Base-by-base conservation (phyloP, 2,329 filamentous ascomycete species). In the Apiospora arundinis region DNA sequence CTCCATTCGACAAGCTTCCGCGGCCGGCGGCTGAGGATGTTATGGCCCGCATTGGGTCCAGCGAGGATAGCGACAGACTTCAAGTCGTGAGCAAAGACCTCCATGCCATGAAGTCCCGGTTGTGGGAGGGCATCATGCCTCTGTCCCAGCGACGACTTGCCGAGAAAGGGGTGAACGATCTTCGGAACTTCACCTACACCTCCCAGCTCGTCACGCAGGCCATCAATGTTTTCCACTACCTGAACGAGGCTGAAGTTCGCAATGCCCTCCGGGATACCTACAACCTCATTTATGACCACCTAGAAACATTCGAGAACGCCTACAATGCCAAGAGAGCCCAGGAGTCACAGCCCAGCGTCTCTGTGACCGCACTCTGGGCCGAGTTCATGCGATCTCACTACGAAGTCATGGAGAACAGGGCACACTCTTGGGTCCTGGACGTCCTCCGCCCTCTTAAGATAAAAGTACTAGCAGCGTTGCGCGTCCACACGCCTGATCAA, bases 161-260 rank as follows among this genome's bases (percentile, higher is more conserved):
- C 32, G 56, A 40, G 56, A 32, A n/a, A 63, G 56, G 32, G 56
- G 56, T 32, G 2, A 63, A 18, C 18, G 56, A 63, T 32, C 56
- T 63, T 21, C 28, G 56, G 1, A 63, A 63, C 28, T 63, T 63
- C 9, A 40, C 56, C 14, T 63, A 37, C 8, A 63, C 56, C 1
- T 63, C 28, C 32, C 56, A 63, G 16, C 56, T 63, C 8, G 21
- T 63, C 32, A 63, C 56, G 3, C 56, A 63, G 0, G 76, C 76
- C 0, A 74, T 77, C 0, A 71, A 78, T 9, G 77, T 78, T 0
- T 80, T 80, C 8, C 70, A 72, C 2, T 80, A 80, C 49, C 71
- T 80, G 0, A 79, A 80, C 45, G 69, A 70, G 3, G 60, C 70
- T 0, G 25, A 68, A 0, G 74, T 78, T 8, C 77, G 75, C 9